Conservation (phyloP, 345 rosid genomes). For the Eutrema heterophyllum region DNA sequence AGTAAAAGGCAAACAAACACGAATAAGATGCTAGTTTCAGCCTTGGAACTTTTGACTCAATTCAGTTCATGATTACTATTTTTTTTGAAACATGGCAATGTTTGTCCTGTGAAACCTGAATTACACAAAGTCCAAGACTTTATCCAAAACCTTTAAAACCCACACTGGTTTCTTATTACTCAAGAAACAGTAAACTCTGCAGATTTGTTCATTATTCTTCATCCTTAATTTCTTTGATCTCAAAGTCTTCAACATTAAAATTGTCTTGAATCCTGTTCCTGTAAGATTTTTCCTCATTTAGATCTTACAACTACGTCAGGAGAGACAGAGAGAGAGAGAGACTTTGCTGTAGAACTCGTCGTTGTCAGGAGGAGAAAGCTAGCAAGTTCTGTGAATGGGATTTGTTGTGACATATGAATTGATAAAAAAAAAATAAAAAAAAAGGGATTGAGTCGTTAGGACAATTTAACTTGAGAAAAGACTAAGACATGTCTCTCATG, state of each 20-base stretch:
- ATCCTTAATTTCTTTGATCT: neutral
- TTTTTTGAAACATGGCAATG: neutral
- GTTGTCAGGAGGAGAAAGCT: constrained; percentile 13
- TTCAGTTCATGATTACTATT: neutral
- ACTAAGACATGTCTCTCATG: constrained; percentile 19
- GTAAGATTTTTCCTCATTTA: neutral
- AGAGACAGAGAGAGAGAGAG: neutral
- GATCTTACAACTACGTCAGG: neutral
- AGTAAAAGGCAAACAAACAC: neutral
- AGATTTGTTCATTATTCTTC: neutral
- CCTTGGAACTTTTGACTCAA: neutral
- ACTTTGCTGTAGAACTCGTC: constrained; percentile 8
- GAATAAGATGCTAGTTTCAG: neutral
- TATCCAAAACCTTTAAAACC: neutral
- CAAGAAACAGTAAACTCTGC: neutral
- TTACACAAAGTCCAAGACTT: neutral
- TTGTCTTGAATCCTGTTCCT: neutral
- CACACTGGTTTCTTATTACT: neutral
- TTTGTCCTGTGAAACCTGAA: neutral
- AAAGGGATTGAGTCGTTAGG: constrained; percentile 11
- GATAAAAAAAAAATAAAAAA: neutral
- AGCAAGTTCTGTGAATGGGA: constrained; percentile 33
- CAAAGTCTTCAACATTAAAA: neutral
- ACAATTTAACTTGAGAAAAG: constrained; percentile 25
- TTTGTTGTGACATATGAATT: neutral